Evolutionary conservation across 2,329 filamentous ascomycete species (phyloP).

Genomic region (Lachnellula suecica): DNA sequence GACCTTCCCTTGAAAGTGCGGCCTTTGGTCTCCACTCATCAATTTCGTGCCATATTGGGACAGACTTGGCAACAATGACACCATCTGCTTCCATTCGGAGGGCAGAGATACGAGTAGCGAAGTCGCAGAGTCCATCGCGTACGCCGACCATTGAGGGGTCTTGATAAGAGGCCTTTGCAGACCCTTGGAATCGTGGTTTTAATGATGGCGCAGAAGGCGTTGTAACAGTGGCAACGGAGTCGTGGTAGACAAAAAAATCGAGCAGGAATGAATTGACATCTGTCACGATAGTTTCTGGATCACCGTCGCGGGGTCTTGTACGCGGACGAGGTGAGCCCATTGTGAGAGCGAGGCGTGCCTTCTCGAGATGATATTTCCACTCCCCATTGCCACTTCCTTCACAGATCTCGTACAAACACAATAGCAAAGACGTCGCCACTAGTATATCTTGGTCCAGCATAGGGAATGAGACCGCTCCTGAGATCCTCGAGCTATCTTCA

Average conservation of each 20-base stretch:
- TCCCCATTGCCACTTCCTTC: constrained; percentile 15
- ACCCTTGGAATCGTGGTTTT: constrained; percentile 6
- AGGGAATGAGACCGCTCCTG: background rate
- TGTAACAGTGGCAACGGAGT: constrained; percentile 21
- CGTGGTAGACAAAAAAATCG: constrained; percentile 25
- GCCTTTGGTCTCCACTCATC: constrained; percentile 12
- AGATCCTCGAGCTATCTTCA: background rate
- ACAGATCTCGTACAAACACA: constrained; percentile 23
- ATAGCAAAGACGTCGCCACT: constrained; percentile 17
- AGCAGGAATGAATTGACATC: constrained; percentile 23
- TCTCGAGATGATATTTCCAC: constrained; percentile 15
- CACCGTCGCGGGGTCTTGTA: background rate
- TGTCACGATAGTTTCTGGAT: constrained; percentile 1
- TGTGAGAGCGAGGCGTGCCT: constrained; percentile 13
- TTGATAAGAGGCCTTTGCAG: background rate
- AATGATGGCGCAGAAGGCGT: background rate
- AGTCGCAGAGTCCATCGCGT: constrained; percentile 17
- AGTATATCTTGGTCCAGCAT: constrained; percentile 4
- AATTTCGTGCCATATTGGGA: constrained; percentile 19
- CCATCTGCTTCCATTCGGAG: constrained; percentile 15
- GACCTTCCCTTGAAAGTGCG: background rate
- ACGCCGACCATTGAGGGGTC: constrained; percentile 14
- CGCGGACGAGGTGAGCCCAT: constrained; percentile 5
- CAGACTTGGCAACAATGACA: constrained; percentile 8
- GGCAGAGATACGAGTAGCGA: constrained; percentile 17